phyloP scores from a whole-genome alignment of 2,329 filamentous ascomycete species.

The Pseudonectria buxi region DNA sequence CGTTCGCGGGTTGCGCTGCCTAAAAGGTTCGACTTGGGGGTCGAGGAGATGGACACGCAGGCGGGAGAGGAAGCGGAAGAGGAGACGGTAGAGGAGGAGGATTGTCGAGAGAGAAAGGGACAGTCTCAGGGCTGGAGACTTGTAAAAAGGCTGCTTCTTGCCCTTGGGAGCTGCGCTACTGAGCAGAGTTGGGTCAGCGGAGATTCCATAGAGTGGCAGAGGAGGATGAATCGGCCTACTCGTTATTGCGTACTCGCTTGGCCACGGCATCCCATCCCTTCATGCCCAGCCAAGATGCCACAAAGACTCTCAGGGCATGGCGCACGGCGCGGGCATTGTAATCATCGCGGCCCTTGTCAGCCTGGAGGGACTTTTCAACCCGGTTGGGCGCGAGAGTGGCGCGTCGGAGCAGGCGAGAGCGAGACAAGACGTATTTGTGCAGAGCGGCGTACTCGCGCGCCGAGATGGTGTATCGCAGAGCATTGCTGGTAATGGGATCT shows the following conservation, averaged over 20 bases:
- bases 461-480: conserved; percentile 78
- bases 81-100: conserved; percentile 77
- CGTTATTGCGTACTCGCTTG: conserved; percentile 39
- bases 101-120: conserved; percentile 80
- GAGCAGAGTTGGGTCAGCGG: conserved; percentile 1
- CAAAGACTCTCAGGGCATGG: conserved; percentile 64
- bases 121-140: conserved; percentile 65
- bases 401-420: conserved; percentile 52
- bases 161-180: conserved; percentile 19
- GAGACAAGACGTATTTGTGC: conserved; percentile 75
- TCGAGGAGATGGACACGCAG: conserved; percentile 73
- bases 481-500: conserved; percentile 75
- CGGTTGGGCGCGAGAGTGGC: conserved; percentile 49
- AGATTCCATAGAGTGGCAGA: no score
- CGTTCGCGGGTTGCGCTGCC: conserved; percentile 72
- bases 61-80: conserved; percentile 82
- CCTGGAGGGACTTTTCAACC: conserved; percentile 38
- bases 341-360: conserved; percentile 44
- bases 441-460: conserved; percentile 79
- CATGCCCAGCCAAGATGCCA: conserved; percentile 55
- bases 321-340: conserved; percentile 65
- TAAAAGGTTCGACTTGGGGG: conserved; percentile 73
- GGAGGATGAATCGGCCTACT: conserved; percentile 30
- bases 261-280: conserved; percentile 54
- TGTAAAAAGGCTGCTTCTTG: conserved; percentile 51